These are phyloP conservation scores for Conticribra weissflogii DNA, from an alignment of 108 stramenopile species.

Conservation along the genomic window DNA sequence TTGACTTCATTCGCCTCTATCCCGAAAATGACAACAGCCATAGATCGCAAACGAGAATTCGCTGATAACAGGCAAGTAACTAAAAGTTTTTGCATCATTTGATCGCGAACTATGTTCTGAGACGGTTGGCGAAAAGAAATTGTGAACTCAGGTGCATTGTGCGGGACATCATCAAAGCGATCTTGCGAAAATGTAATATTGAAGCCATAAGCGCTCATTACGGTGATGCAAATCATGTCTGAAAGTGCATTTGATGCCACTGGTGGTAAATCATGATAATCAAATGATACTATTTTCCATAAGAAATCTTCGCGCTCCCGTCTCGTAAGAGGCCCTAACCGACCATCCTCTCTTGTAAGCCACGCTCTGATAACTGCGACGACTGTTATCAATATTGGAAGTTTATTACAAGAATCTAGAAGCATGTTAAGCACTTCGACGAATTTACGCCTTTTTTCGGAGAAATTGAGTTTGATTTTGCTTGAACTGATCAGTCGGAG, in stretches of 20 bases:
- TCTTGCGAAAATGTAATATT: conserved; percentile 27
- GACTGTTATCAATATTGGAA: conserved; percentile 65
- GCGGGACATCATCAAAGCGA: no score
- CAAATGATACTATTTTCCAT: conserved; percentile 63
- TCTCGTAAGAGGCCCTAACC: conserved; percentile 53
- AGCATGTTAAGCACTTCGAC: conserved; percentile 60
- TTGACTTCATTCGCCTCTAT: conserved; percentile 12
- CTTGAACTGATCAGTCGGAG: conserved; percentile 59
- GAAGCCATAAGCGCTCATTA: conserved; percentile 39
- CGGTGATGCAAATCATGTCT: conserved; percentile 64
- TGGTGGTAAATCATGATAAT: conserved; percentile 65
- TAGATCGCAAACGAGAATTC: conserved; percentile 36
- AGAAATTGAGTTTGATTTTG: conserved; percentile 53
- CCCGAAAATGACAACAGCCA: conserved; percentile 31
- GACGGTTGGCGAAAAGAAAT: neutral
- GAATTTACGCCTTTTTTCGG: conserved; percentile 53
- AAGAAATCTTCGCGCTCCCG: conserved; percentile 71
- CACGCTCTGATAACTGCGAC: conserved; percentile 65
- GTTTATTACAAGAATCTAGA: conserved; percentile 66
- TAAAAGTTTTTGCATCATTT: conserved; percentile 37
- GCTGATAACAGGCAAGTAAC: conserved; percentile 59
- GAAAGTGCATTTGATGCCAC: conserved; percentile 63
- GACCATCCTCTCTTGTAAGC: conserved; percentile 46
- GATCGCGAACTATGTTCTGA: conserved; percentile 19
- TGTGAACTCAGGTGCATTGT: neutral